These are phyloP conservation scores for Botrytis elliptica DNA, from an alignment of 2,329 filamentous ascomycete genomes.

Conservation along the genomic window DNA sequence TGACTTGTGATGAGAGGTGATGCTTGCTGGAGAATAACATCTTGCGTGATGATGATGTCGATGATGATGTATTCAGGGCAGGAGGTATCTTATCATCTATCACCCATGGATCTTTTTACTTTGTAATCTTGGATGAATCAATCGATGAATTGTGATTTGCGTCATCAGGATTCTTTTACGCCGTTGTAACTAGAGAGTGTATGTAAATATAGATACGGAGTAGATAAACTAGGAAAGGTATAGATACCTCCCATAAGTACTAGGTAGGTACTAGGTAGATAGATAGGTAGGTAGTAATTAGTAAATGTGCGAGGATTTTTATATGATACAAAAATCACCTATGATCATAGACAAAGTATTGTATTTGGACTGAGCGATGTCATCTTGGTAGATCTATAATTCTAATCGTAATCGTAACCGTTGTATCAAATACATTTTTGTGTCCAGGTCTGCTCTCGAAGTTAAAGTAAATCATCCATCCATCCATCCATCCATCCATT, in stretches of 20 bases:
- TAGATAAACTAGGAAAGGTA: neutral
- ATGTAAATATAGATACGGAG: neutral
- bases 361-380: neutral
- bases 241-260: too few species aligned
- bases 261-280: too few species aligned
- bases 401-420: neutral
- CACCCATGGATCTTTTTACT: neutral
- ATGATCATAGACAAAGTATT: neutral
- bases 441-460: neutral
- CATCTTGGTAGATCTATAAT: neutral
- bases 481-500: neutral
- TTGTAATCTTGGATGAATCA: neutral
- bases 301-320: neutral
- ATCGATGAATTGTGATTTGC: neutral
- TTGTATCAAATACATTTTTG: neutral
- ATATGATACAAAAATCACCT: too few species aligned
- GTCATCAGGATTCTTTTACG: neutral
- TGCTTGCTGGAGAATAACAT: neutral
- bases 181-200: neutral
- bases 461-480: neutral
- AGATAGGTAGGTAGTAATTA: neutral
- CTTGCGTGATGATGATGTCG: neutral
- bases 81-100: neutral
- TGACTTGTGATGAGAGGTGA: neutral
- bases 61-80: neutral